Evolutionary conservation across 495 filamentous ascomycete genomes (phyloP).

Genomic region (Chlorociboria aeruginascens): DNA sequence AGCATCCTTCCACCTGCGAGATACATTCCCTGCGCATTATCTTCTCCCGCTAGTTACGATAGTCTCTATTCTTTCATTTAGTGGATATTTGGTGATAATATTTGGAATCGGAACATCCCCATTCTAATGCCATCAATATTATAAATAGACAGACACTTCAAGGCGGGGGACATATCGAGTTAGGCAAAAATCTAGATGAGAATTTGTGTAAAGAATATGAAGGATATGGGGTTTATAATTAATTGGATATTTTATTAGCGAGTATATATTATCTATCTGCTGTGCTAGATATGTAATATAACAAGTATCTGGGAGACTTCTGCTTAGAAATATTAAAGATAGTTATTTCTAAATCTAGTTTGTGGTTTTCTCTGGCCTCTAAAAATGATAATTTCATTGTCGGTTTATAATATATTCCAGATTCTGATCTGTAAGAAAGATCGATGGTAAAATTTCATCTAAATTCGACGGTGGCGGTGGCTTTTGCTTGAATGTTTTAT

Average conservation of each 20-base stretch:
- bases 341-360: constrained; percentile 24
- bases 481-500: no score
- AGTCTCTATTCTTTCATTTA: constrained; percentile 3
- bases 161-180: constrained; percentile 7
- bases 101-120: constrained; percentile 24
- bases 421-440: no score
- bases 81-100: constrained; percentile 4
- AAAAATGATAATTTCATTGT: no score
- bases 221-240: constrained; percentile 20
- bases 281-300: constrained; percentile 15
- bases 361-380: no score
- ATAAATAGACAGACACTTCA: constrained; percentile 8
- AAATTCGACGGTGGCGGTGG: no score
- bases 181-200: constrained; percentile 21
- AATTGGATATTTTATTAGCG: constrained; percentile 24
- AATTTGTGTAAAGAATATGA: constrained; percentile 25
- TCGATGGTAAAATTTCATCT: no score
- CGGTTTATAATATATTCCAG: no score
- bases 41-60: constrained; percentile 1
- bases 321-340: no score
- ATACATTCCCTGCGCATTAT: constrained; percentile 1
- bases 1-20: no score
- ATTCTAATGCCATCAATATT: constrained; percentile 27
- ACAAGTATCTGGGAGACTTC: no score
- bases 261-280: constrained; percentile 8